phyloP scores from a whole-genome alignment of 345 rosid genomes.

The Kandelia obovata region DNA sequence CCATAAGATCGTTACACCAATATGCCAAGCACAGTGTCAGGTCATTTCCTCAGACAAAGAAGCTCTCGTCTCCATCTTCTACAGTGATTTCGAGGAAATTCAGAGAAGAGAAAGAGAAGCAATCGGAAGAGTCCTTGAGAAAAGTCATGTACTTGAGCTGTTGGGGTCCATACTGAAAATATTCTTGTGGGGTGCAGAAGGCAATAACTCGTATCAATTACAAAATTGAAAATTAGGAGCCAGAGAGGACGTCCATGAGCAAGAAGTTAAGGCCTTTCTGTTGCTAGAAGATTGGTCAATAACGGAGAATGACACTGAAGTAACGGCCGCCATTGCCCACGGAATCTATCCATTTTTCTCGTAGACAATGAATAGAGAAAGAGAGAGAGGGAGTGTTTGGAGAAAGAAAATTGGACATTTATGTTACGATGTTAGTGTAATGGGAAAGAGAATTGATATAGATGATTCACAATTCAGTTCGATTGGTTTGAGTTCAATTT shows the following conservation, averaged over 20 bases:
- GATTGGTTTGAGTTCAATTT: too few species aligned
- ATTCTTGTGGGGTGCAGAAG: not conserved
- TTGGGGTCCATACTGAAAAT: constrained; percentile 16
- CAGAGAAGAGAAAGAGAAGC: constrained; percentile 9
- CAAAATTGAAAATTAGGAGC: too few species aligned
- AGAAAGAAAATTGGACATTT: too few species aligned
- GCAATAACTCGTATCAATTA: too few species aligned
- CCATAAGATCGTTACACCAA: constrained; percentile 21
- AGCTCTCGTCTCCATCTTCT: constrained; percentile 16
- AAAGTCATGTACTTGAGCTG: constrained; percentile 23
- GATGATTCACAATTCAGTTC: not conserved
- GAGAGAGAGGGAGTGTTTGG: not conserved
- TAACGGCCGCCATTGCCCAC: too few species aligned
- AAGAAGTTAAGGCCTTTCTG: too few species aligned
- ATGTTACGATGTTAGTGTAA: not conserved
- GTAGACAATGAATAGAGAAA: not conserved
- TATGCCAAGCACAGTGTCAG: constrained; percentile 22
- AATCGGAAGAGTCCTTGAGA: constrained; percentile 20
- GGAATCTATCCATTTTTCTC: too few species aligned
- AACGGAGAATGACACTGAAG: too few species aligned
- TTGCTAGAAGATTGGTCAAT: too few species aligned
- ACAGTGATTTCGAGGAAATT: constrained; percentile 6
- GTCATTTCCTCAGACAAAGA: constrained; percentile 11
- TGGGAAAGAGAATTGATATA: not conserved
- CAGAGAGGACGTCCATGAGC: too few species aligned